These are phyloP conservation scores for Diutina ranongensis DNA, from an alignment of 1,139 yeast species.

Conservation along the genomic window DNA sequence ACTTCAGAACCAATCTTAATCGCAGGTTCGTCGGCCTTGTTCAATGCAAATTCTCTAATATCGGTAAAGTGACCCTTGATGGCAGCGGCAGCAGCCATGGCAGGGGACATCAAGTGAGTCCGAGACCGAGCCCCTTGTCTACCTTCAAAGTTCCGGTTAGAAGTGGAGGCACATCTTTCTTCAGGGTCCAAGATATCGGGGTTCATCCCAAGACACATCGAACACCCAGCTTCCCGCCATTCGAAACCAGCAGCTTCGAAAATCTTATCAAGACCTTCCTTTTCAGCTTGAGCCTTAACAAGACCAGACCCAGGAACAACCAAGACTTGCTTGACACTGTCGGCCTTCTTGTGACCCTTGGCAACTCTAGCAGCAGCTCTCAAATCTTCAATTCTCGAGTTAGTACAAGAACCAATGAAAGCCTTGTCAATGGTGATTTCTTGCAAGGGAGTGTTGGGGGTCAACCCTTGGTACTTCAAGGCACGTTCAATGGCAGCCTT, in stretches of 20 bases:
- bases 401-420: constrained; percentile 96
- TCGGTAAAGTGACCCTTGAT: constrained; percentile 85
- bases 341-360: constrained; percentile 82
- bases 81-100: constrained; percentile 99
- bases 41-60: constrained; percentile 68
- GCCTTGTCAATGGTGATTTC: constrained; percentile 79
- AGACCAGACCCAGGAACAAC: constrained; percentile 97
- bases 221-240: constrained; percentile 99
- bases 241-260: constrained; percentile 89
- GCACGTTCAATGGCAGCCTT: constrained; percentile 86
- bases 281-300: constrained; percentile 86
- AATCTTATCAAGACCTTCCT: constrained; percentile 85
- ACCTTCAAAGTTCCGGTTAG: constrained; percentile 97
- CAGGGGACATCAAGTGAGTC: constrained; percentile 96
- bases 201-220: constrained; percentile 99
- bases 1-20: constrained; percentile 41
- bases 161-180: constrained; percentile 97
- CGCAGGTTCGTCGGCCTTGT: constrained; percentile 48
- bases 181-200: constrained; percentile 91
- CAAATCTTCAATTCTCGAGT: constrained; percentile 93
- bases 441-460: constrained; percentile 68
- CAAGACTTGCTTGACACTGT: constrained; percentile 67
- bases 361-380: constrained; percentile 93
- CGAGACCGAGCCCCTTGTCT: constrained; percentile 97
- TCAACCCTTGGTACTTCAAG: constrained; percentile 80